phyloP scores from a whole-genome alignment of 2,329 filamentous ascomycete species.

The Phyllosticta citriasiana region DNA sequence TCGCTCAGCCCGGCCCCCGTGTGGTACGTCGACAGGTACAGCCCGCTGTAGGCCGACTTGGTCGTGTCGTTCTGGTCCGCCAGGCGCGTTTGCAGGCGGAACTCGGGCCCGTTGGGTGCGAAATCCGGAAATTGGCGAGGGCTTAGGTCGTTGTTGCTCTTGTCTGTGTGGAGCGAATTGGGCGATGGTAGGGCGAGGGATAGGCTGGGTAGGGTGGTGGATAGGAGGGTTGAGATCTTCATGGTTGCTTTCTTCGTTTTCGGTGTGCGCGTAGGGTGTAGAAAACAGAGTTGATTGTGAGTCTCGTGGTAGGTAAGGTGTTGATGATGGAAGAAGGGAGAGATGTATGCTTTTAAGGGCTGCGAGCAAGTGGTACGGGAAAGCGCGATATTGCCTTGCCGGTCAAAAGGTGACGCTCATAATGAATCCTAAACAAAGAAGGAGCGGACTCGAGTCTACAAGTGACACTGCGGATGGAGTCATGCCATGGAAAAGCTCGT shows the following conservation, averaged over 20 bases:
- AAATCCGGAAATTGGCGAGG: not conserved
- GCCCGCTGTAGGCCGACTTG: conserved; percentile 7
- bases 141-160: not conserved
- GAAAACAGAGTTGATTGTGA: not conserved
- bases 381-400: not conserved
- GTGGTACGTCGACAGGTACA: conserved; percentile 10
- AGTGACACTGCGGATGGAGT: not conserved
- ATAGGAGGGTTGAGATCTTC: conserved; percentile 4
- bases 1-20: conserved; percentile 11
- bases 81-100: conserved; percentile 5
- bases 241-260: not conserved
- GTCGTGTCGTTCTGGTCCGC: conserved; percentile 3
- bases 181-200: conserved; percentile 3
- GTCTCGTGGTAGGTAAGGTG: not conserved
- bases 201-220: not conserved
- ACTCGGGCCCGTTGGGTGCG: conserved; percentile 4
- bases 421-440: not conserved
- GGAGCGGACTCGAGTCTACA: not conserved
- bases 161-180: not conserved
- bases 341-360: not conserved
- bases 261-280: too few relatives aligned
- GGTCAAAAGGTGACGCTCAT: not conserved
- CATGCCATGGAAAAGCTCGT: not conserved
- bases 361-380: not conserved
- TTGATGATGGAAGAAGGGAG: not conserved